Conservation (phyloP, 305 asterid genomes). For the Fraxinus floribunda region DNA sequence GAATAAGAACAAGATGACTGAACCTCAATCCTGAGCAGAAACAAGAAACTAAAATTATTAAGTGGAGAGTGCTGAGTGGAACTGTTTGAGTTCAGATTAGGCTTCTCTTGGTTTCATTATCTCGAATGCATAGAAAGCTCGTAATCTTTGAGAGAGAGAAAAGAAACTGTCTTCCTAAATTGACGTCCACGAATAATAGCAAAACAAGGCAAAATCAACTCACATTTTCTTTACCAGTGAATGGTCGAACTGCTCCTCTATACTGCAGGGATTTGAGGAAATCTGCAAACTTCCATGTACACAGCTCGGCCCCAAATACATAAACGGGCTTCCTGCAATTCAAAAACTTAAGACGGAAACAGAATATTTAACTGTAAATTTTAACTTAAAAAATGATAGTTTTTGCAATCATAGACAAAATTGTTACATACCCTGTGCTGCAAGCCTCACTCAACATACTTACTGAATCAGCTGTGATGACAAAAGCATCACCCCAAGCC, state of each 20-base stretch:
- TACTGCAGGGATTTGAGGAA: slow-evolving; percentile 50
- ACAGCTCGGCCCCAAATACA: slow-evolving; percentile 74
- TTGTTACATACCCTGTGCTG: slow-evolving; percentile 71
- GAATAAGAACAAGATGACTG: neutral
- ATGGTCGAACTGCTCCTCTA: slow-evolving; percentile 63
- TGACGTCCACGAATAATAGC: slow-evolving; percentile 6
- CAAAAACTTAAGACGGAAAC: slow-evolving; percentile 25
- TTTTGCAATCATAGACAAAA: neutral
- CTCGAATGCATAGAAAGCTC: neutral
- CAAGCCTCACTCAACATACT: slow-evolving; percentile 95
- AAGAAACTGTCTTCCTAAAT: neutral
- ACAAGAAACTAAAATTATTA: neutral
- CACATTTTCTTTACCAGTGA: slow-evolving; percentile 73
- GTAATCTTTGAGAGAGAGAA: neutral
- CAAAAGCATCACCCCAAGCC: slow-evolving; percentile 83
- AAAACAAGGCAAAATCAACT: slow-evolving; percentile 22
- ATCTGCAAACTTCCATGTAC: slow-evolving; percentile 77
- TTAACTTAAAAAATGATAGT: neutral
- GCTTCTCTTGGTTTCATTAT: neutral
- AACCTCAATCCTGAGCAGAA: neutral
- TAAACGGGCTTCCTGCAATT: slow-evolving; percentile 86
- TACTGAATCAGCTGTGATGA: slow-evolving; percentile 82
- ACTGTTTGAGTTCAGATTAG: neutral
- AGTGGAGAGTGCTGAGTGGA: neutral
- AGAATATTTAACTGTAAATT: neutral